Percentiles rank a stretch among this genome's conserved stretches.
phyloP scores from a whole-genome alignment of 164 flowering plant species.

The Berberis thunbergii region DNA sequence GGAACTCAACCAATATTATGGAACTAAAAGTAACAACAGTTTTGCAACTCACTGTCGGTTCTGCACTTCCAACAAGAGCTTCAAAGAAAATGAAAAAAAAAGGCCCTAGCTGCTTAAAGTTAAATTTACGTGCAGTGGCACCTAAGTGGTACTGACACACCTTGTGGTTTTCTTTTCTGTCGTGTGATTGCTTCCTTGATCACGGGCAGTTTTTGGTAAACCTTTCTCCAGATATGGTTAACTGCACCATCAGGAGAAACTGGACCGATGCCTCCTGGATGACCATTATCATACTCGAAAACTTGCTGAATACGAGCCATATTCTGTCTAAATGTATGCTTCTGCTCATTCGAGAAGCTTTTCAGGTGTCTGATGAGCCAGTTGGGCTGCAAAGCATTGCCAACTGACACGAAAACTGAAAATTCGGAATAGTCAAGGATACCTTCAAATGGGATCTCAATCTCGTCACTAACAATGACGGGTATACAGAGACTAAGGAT shows the following conservation, averaged over 20 bases:
- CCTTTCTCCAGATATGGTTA: slow-evolving; percentile 82
- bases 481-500: slow-evolving; percentile 91
- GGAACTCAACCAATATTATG: no score
- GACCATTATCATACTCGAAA: slow-evolving; percentile 68
- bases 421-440: slow-evolving; percentile 70
- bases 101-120: not conserved
- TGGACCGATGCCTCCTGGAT: slow-evolving; percentile 77
- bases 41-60: no score
- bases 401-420: slow-evolving; percentile 68
- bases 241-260: slow-evolving; percentile 72
- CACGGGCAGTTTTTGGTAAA: slow-evolving; percentile 70
- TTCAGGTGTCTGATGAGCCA: slow-evolving; percentile 64
- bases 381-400: slow-evolving; percentile 60
- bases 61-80: no score
- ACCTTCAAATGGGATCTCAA: slow-evolving; percentile 96
- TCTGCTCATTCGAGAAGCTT: slow-evolving; percentile 43
- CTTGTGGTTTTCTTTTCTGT: slow-evolving; percentile 65
- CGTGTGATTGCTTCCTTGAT: slow-evolving; percentile 72
- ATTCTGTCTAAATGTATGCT: slow-evolving; percentile 38
- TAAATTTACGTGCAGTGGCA: slow-evolving; percentile 61
- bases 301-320: slow-evolving; percentile 64
- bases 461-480: slow-evolving; percentile 77
- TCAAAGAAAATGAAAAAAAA: not conserved
- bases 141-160: slow-evolving; percentile 61
- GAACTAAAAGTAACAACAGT: no score